Evolutionary conservation across 1,284 basidiomycete genomes (phyloP), one percentile per base, ranked within the genome.

Genomic region (Mycena sp.): DNA sequence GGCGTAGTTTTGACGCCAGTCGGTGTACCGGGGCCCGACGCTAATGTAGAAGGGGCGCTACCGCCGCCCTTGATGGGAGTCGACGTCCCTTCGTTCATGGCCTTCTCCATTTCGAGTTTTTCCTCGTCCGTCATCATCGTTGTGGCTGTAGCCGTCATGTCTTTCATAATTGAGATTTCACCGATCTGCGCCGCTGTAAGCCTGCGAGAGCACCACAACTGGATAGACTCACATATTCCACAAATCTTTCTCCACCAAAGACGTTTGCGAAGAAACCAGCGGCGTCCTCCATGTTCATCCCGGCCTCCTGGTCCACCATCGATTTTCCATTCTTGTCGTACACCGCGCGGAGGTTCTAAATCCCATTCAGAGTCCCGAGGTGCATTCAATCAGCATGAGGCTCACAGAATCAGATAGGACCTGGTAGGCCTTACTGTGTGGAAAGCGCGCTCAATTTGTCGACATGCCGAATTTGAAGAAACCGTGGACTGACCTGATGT

Each of bases 261-360:
- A 96, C 92, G 72, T 93, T 92, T 23, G 92, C 92, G 73, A 96
- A 97, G 84, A 96, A 94, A 67, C 92, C 92, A 41, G 92, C 89
- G 3, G 95, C 93, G 73, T 96, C 95, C 51, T 94, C 92, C 82
- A 94, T 89, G 48, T 83, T 86, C 49, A 86, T 74, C 3, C 80
- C 84, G n/a, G 89, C 87, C 76, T 92, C 89, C 70, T 88, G 90
- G 76, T 93, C 91, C 68, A 90, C 92, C 90, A 91, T 93, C 65
- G 88, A 87, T 77, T 94, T 94, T 48, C 96, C 96, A 81, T 98
- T 92, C 82, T 95, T 96, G 79, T 99, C 96, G 74, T 99, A 99
- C 50, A 96, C 93, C 0, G 89, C 88, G 52, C 97, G 88, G 54
- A 93, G 78, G 81, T 99, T 93, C 87, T 93, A 76, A 17, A 50